Conservation (phyloP, 2,329 filamentous ascomycete species). For the Apiospora malaysiana region DNA sequence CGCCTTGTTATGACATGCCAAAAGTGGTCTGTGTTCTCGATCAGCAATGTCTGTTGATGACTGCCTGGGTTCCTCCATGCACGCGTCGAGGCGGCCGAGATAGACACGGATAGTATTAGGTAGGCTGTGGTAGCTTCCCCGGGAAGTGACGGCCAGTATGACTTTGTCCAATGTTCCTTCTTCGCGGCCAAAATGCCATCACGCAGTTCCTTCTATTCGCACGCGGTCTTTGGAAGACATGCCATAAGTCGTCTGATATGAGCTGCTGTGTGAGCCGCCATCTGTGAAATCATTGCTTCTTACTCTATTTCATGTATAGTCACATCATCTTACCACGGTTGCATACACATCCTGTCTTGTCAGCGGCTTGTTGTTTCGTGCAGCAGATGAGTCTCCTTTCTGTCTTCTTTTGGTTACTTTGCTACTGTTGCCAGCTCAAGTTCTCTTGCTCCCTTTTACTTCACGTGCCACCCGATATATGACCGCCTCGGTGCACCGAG, state of each 20-base stretch:
- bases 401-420: neutral
- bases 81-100: neutral
- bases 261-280: neutral
- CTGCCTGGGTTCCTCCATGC: neutral
- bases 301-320: slow-evolving; percentile 4
- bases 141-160: neutral
- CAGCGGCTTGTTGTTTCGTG: neutral
- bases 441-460: neutral
- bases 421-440: neutral
- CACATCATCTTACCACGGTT: slow-evolving; percentile 5
- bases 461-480: neutral
- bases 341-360: neutral
- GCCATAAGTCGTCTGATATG: neutral
- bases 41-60: slow-evolving; percentile 7
- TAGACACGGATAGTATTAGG: neutral
- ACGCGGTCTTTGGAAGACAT: neutral
- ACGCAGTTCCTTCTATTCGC: neutral
- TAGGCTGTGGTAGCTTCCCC: neutral
- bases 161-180: neutral
- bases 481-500: neutral
- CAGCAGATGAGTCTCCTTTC: neutral
- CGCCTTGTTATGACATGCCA: neutral
- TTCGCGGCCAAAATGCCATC: neutral
- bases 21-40: slow-evolving; percentile 2
- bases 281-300: neutral